Base-by-base conservation (phyloP, 2,329 filamentous ascomycete species). In the Pezicula radicicola region DNA sequence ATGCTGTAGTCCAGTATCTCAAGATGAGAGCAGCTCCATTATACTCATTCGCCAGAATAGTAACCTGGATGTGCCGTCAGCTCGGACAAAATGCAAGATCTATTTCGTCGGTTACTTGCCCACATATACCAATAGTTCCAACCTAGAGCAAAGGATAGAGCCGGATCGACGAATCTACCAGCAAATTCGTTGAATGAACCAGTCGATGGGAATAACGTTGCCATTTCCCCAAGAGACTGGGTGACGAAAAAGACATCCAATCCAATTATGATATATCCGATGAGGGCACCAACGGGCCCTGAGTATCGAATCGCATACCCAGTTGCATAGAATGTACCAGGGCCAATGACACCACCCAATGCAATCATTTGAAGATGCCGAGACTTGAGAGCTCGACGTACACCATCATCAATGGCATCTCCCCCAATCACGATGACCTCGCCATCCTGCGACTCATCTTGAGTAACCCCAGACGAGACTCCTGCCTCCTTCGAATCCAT, bases 1-100 rank as follows among this genome's bases (percentile, higher is more conserved):
- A 15, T 10, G 15, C 44, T 7, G 18, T 30, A 13, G 48, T 83
- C 91, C 91, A 96, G 64, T 88, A 95, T 28, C 83, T 77, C 47
- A 95, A 84, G 0, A 89, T 93, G 21, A 94, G 81, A 3, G 89
- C 86, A 1, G 89, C 90, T 3, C 89, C 88, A 56, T 94, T 89
- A 51, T 95, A 87, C 68, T 95, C 91, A 44, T 94, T 76, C 0
- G 90, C 90, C 35, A 95, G 70, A 0, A 91, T 83, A 35, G 90
- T 79, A 2, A 94, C 77, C 91, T 91, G 95, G 5, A 13, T 18
- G 15, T 21, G 37, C 4, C 9, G 10, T 16, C n/a, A 40, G 15
- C 7, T 30, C 10, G 28, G 28, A 30, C 28, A 12, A 9, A 30
- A 8, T 8, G 28, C 28, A 30, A 8, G 10, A 12, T 30, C 3